Base-by-base conservation (phyloP, 257 asterid genomes). In the Cynanchum wilfordii region DNA sequence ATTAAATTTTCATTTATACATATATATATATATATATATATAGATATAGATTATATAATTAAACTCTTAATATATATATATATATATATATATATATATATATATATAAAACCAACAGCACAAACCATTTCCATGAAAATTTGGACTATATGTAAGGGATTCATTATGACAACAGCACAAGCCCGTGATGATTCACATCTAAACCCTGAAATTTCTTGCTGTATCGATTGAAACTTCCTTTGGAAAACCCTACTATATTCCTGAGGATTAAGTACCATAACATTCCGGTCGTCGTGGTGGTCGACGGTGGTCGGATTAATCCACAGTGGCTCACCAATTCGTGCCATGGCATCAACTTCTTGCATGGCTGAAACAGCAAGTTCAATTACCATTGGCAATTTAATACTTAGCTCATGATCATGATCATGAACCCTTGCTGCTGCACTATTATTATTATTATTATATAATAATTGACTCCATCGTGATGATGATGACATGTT, bases 121-220 rank as follows among this genome's bases (percentile, higher is more conserved):
- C n/a, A n/a, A n/a, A 89, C 95, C 70, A 87, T 83, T 64, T 87
- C 95, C 89, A 89, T 89, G 40, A 89, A 62, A 5, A 87, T 87
- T 75, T 87, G 90, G 9, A 87, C 89, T 4, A 87, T 86, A 10
- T 89, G 87, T n/a, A 82, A 75, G 65, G 86, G 75, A 73, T 80
- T 85, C 84, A 87, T 87, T 51, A 87, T 83, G 2, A 89, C 90
- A 66, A 76, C 51, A 7, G 84, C 88, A 3, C 75, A 76, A 60
- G 85, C 95, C 45, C 87, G 80, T 0, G 95, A 85, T 0, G 95
- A 87, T 75, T 89, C 92, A 0, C 82, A 55, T 0, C 73, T 84
- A 45, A 85, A 87, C 2, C 90, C 86, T 16, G 75, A 33, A 33
- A 33, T 5, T 2, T 33, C 75, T 16, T 89, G 95, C 71, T 76